These are phyloP conservation scores for Amanita polypyramis DNA, from an alignment of 768 basidiomycete species.

Conservation along the genomic window DNA sequence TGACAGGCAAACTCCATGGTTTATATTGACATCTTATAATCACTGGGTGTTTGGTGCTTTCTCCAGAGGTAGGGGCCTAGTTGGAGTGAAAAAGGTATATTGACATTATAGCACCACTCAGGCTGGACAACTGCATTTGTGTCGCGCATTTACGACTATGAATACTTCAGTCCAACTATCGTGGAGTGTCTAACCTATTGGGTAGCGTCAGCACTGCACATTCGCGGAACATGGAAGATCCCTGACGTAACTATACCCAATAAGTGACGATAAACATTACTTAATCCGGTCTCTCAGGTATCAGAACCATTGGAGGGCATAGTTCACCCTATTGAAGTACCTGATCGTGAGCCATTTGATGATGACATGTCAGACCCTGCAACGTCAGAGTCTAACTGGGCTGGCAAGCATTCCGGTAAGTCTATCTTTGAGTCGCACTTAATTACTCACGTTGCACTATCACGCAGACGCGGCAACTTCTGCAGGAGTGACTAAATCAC, in stretches of 20 bases:
- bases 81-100: background rate
- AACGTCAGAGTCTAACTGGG: conserved; percentile 34
- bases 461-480: conserved; percentile 24
- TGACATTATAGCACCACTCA: conserved; percentile 14
- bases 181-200: conserved; percentile 44
- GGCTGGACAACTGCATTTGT: conserved; percentile 47
- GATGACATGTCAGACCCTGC: conserved; percentile 15
- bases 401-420: conserved; percentile 29
- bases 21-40: conserved; percentile 48
- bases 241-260: conserved; percentile 30
- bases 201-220: conserved; percentile 41
- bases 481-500: conserved; percentile 17
- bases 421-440: conserved; percentile 6
- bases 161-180: conserved; percentile 34
- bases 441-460: background rate
- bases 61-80: conserved; percentile 32
- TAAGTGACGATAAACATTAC: conserved; percentile 14
- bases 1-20: conserved; percentile 36
- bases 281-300: background rate
- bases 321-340: conserved; percentile 3
- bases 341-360: background rate
- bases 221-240: conserved; percentile 20
- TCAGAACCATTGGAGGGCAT: conserved; percentile 5
- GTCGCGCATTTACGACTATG: conserved; percentile 30
- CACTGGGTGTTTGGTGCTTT: conserved; percentile 56